Base-by-base conservation (phyloP, 768 basidiomycete genomes). In the Lactarius sp. region DNA sequence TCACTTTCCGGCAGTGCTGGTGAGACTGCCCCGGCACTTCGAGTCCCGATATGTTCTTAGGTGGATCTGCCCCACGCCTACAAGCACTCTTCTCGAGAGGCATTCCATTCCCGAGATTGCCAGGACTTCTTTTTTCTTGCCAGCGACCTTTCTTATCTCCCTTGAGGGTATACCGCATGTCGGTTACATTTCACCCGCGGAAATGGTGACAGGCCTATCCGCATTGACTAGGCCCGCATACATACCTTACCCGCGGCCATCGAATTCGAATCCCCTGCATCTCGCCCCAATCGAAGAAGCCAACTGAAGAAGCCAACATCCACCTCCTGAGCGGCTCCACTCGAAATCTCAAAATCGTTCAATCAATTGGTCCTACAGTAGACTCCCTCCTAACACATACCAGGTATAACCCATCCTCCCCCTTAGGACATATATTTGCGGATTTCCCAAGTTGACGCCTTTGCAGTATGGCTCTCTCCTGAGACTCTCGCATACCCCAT, bases 111-210 rank as follows among this genome's bases (percentile, higher is more conserved):
- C 56, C 56, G 8, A 18, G 42, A 20, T 20, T 63, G 12, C 42
- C 56, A 2, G 39, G 37, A 10, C 44, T 63, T 3, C 52, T 58
- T 22, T 47, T 18, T 13, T 46, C 50, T 22, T 9, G 50, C 18
- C 18, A 34, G 7, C 7, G 2, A 46, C 50, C 42, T 62, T 4
- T 46, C 37, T 4, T 1, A 8, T 13, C 61, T 1, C 1, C 7
- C 61, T 62, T 20, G 3, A 5, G 5, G 4, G n/a, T 7, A 33
- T 53, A 14, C 56, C 56, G 0, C 14, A 55, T 31, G 14, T 12
- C n/a, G 54, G 47, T 10, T 39, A 49, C 46, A 39, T 63, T 8
- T 27, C 62, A 7, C 56, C 62, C 22, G 51, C 47, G 9, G 42
- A 18, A 12, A 9, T 62, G 47, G 41, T 16, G 8, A 14, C 41